Evolutionary conservation across 345 rosid genomes (phyloP).

Genomic region (Ailanthus altissimus): DNA sequence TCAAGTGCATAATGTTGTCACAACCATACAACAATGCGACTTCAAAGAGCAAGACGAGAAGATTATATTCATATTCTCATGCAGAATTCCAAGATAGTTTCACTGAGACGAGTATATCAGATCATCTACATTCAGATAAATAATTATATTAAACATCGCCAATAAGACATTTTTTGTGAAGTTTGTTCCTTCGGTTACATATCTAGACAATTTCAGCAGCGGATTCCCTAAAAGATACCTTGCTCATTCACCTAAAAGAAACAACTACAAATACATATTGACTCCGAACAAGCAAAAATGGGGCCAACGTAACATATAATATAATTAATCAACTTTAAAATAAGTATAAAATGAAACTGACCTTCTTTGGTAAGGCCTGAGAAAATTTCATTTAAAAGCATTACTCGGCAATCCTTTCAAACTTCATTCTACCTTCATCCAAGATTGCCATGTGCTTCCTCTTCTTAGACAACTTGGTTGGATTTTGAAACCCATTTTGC

Average conservation of each 20-base stretch:
- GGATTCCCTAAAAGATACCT: neutral
- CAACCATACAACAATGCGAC: too few species aligned
- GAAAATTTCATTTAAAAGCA: constrained; percentile 4
- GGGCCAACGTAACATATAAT: neutral
- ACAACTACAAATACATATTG: constrained; percentile 10
- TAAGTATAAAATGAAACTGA: neutral
- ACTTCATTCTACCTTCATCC: constrained; percentile 61
- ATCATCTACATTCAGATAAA: too few species aligned
- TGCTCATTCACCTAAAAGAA: constrained; percentile 8
- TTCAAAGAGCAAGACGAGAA: too few species aligned
- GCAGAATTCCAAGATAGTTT: too few species aligned
- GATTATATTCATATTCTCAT: too few species aligned
- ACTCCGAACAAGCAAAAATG: constrained; percentile 17
- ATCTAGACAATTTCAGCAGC: neutral
- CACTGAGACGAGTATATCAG: too few species aligned
- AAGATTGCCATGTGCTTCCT: constrained; percentile 54
- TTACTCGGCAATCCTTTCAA: constrained; percentile 48
- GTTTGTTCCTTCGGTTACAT: neutral
- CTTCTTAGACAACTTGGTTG: constrained; percentile 54
- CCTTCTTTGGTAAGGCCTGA: neutral
- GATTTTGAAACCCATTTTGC: constrained; percentile 42
- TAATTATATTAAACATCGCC: too few species aligned
- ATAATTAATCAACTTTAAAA: neutral
- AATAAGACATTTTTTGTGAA: too few species aligned
- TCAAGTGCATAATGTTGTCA: too few species aligned